Evolutionary conservation across 352 stramenopile genomes (phyloP).

Genomic region (Pythium angustatum): DNA sequence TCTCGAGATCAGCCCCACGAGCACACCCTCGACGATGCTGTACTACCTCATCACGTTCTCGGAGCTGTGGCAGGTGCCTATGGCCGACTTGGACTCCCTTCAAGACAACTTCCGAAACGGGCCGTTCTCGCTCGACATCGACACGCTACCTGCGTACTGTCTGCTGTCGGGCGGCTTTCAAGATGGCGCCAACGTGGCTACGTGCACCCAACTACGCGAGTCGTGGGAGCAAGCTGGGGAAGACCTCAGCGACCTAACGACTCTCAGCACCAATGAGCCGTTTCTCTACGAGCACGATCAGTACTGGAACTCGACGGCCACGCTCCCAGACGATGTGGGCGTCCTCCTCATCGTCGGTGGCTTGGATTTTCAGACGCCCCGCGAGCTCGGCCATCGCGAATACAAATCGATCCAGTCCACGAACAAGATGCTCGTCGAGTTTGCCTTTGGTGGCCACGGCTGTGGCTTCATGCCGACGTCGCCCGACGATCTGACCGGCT

Average conservation of each 20-base stretch:
- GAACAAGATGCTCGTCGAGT: slow-evolving; percentile 42
- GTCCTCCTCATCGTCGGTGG: slow-evolving; percentile 37
- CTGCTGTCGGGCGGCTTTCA: slow-evolving; percentile 31
- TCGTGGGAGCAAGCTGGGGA: slow-evolving; percentile 2
- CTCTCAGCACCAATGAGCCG: not conserved
- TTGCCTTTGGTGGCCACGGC: slow-evolving; percentile 40
- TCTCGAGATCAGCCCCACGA: not conserved
- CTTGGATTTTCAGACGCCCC: slow-evolving; percentile 40
- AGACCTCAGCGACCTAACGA: not conserved
- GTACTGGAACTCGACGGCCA: slow-evolving; percentile 35
- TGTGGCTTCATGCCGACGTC: slow-evolving; percentile 31
- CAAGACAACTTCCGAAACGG: slow-evolving; percentile 1
- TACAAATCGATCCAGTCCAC: slow-evolving; percentile 25
- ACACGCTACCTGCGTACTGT: slow-evolving; percentile 29
- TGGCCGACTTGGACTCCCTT: slow-evolving; percentile 3
- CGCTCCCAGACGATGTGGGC: slow-evolving; percentile 29
- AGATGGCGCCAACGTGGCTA: slow-evolving; percentile 12
- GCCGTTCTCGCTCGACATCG: slow-evolving; percentile 25
- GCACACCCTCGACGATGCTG: slow-evolving; percentile 22
- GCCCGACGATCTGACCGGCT: slow-evolving; percentile 26
- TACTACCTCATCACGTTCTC: slow-evolving; percentile 37
- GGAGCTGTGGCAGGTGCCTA: slow-evolving; percentile 30
- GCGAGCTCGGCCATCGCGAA: slow-evolving; percentile 38
- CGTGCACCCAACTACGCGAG: slow-evolving; percentile 13
- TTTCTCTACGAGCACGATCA: slow-evolving; percentile 37